Base-by-base conservation (phyloP, 2,329 filamentous ascomycete species). In the Aspergillus unguis region DNA sequence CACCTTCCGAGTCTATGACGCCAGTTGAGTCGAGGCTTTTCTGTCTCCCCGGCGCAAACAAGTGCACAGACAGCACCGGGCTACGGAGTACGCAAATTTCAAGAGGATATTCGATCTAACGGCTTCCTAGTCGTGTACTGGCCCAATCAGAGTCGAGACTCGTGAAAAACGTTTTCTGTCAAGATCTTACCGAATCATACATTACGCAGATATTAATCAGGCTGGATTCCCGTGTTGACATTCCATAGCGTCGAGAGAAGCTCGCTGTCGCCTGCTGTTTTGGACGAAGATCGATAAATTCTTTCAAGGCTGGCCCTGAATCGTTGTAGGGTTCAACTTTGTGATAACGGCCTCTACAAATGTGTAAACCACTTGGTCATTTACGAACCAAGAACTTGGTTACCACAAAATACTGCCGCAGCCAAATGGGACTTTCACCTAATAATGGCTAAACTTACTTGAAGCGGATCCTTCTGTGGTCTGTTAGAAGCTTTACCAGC, bases 11-110 rank as follows among this genome's bases (percentile, higher is more conserved):
- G 25, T 32, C 8, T 44, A 47, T 53, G 46, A 50, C 46, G 50
- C 43, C 46, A 51, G 38, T 31, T 31, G 32, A 33, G 29, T 44
- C 42, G 26, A 28, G 17, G 10, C 37, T 47, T 50, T 43, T 37
- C 44, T 26, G 40, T 41, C 48, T 38, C 26, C 48, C 41, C 17
- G 29, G 23, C 38, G 23, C 32, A 49, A 38, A 53, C 26, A 37
- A 42, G 52, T 54, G 57, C 58, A 61, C 55, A 60, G 59, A 60
- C 55, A 51, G 36, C 32, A 46, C 32, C 35, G 42, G 25, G 17
- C 42, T 23, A 43, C 23, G n/a, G 41, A 41, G 37, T 10, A 17
- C 17, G 17, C 17, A 17, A 17, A 17, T 17, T 29, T 33, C 25
- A 9, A 33, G 17, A 50, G 7, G 43, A 50, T 38, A 29, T 27